Evolutionary conservation across 108 stramenopile genomes (phyloP), one percentile per base, ranked within the genome.

Genomic region (Parietichytrium sp.): DNA sequence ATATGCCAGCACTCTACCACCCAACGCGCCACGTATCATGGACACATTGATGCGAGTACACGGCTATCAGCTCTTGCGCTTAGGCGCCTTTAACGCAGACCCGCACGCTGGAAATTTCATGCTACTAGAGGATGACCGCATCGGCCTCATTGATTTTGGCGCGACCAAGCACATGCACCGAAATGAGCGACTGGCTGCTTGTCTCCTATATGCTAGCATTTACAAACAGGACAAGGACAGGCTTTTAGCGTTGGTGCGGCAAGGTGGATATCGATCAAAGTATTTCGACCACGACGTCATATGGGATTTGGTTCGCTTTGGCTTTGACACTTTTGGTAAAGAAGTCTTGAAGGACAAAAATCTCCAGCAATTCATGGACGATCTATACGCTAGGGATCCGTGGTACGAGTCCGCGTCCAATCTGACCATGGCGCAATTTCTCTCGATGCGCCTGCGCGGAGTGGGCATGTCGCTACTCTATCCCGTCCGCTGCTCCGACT

Each of bases 401-500:
- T 72, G 61, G 61, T 42, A 72, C 16, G 61, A 72, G 20, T 36
- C 61, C 0, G 38, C 61, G 16, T 33, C 36, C 42, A 72, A 72
- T 20, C 61, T 72, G 15, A 72, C 61, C 0, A 72, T 72, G 61
- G 61, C 61, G 8, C 61, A 72, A 38, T 72, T 72, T 72, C 61
- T 72, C 20, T 47, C 61, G 15, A 72, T 72, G 15, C 61, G 61
- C 6, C 61, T 72, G 10, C 61, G 61, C 6, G 61, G 61, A 16
- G 61, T 72, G 6, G 61, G 61, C 42, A 36, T 72, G 61, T 36
- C 38, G 8, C 36, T 72, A 42, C 61, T 72, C 42, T 72, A 45
- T 20, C 61, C 61, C 3, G 61, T 72, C 10, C 33, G 42, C 33
- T 72, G 61, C 61, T 72, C 61, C 16, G 61, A 36, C n/a, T 72